Evolutionary conservation across 2,329 filamentous ascomycete species (phyloP).

Genomic region (Acrodontium crateriforme): DNA sequence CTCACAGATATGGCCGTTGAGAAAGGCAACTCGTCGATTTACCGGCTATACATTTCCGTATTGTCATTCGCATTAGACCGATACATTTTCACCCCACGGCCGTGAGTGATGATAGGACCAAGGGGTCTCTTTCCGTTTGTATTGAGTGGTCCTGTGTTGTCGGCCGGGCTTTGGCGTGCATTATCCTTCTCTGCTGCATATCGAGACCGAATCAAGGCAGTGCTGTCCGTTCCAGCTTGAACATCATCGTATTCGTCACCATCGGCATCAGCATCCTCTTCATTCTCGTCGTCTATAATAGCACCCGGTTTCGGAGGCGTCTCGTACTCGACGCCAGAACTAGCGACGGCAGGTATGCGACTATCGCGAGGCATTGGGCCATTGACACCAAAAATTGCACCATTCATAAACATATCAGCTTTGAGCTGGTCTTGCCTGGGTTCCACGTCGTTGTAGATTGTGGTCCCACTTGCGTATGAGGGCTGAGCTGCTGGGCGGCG

Average conservation of each 20-base stretch:
- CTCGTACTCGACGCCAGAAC: constrained; percentile 11
- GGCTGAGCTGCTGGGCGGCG: constrained; percentile 4
- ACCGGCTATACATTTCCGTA: no score
- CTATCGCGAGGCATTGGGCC: constrained; percentile 13
- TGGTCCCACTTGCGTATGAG: constrained; percentile 1
- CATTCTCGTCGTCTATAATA: constrained; percentile 5
- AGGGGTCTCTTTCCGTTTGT: no score
- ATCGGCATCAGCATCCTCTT: constrained; percentile 9
- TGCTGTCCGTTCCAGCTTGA: constrained; percentile 1
- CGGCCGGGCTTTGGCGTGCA: no score
- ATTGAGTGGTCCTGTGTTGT: no score
- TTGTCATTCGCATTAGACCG: no score
- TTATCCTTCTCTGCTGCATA: neutral
- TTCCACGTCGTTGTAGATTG: constrained; percentile 3
- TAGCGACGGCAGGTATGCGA: neutral
- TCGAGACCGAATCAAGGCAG: neutral
- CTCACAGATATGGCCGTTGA: no score
- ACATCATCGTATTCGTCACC: constrained; percentile 10
- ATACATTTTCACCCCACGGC: no score
- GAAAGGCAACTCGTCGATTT: no score
- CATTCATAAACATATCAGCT: constrained; percentile 17
- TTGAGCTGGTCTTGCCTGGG: constrained; percentile 1
- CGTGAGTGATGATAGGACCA: no score
- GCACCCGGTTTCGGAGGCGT: constrained; percentile 18
- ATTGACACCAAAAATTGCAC: constrained; percentile 12